These are phyloP conservation scores for Entonaema liquescens DNA, from an alignment of 495 filamentous ascomycete genomes.

Conservation along the genomic window DNA sequence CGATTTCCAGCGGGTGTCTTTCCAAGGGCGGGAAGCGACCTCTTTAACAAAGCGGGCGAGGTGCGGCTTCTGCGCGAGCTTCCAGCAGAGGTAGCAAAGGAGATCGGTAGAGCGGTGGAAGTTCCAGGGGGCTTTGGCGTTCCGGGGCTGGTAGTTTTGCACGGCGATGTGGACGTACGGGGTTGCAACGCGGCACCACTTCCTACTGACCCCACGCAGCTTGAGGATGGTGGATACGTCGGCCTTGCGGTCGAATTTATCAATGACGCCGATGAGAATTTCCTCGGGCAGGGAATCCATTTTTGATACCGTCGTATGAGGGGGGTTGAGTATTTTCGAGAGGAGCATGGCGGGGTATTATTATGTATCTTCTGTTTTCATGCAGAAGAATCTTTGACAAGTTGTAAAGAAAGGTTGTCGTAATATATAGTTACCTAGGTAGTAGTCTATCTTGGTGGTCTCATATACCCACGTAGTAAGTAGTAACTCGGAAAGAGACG, in stretches of 20 bases:
- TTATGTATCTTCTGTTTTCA: not conserved
- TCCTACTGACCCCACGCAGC: slow-evolving; percentile 10
- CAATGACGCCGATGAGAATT: not conserved
- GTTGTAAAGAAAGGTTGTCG: not conserved
- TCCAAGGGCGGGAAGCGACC: slow-evolving; percentile 1
- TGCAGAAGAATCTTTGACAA: not conserved
- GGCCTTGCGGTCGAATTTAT: slow-evolving; percentile 2
- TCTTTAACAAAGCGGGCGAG: slow-evolving; percentile 12
- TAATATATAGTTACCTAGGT: not conserved
- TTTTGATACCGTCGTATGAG: not conserved
- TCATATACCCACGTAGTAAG: not conserved
- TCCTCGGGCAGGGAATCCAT: slow-evolving; percentile 14
- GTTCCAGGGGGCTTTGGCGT: not conserved
- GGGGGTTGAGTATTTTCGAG: not conserved
- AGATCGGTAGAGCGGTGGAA: slow-evolving; percentile 1
- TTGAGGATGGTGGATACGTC: slow-evolving; percentile 8
- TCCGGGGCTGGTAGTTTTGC: not conserved
- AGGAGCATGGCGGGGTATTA: not conserved
- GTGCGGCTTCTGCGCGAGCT: slow-evolving; percentile 3
- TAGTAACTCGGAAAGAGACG: too few species aligned
- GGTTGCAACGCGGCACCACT: slow-evolving; percentile 7
- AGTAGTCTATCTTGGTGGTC: not conserved
- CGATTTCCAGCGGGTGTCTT: not conserved
- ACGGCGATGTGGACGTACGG: slow-evolving; percentile 2
- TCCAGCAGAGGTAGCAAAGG: slow-evolving; percentile 5